Evolutionary conservation across 2,329 filamentous ascomycete species (phyloP).

Genomic region (Ceratocystis smalleyi): DNA sequence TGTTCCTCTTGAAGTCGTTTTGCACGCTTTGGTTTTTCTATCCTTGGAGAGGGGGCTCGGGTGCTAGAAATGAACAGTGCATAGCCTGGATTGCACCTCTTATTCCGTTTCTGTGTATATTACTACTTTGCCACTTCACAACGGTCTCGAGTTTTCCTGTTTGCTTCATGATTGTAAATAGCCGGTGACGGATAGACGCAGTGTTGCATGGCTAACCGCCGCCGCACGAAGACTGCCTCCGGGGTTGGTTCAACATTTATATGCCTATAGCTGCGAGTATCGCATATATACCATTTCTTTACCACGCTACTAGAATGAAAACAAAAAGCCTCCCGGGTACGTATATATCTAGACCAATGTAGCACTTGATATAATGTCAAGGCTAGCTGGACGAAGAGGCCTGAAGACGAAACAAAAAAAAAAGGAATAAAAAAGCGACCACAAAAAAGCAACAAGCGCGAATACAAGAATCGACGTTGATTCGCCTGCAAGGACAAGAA

Average conservation of each 20-base stretch:
- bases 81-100: neutral
- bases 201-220: no score
- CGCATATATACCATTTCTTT: neutral
- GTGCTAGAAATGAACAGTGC: neutral
- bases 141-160: neutral
- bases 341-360: neutral
- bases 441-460: neutral
- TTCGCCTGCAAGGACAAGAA: neutral
- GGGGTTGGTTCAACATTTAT: no score
- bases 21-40: neutral
- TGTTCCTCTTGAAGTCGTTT: neutral
- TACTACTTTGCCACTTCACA: neutral
- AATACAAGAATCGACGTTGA: neutral
- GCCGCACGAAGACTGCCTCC: no score
- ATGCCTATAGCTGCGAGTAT: neutral
- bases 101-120: neutral
- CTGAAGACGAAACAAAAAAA: neutral
- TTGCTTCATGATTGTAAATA: neutral
- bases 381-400: neutral
- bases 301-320: neutral
- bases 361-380: neutral
- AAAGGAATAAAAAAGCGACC: constrained; percentile 7
- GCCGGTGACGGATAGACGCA: no score
- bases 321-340: neutral
- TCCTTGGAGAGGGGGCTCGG: neutral